A percentile compares a stretch with the other conserved stretches of the same genome.
phyloP scores from a whole-genome alignment of 257 asterid species.

The Plantago major region DNA sequence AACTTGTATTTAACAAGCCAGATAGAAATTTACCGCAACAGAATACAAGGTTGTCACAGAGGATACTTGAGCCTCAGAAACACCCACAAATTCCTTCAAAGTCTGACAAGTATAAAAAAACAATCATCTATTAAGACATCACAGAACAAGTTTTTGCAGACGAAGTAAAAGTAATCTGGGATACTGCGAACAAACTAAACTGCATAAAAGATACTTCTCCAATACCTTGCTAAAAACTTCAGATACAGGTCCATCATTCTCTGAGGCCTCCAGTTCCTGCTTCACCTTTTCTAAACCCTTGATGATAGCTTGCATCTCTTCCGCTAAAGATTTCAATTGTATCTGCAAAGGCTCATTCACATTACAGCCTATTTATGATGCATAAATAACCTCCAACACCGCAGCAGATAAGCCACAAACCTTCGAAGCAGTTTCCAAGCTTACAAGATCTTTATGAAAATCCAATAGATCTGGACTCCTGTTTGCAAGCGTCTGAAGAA shows the following conservation, averaged over 20 bases:
- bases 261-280: slow-evolving; percentile 84
- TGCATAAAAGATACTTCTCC: slow-evolving; percentile 6
- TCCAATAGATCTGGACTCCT: slow-evolving; percentile 38
- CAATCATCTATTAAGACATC: slow-evolving; percentile 12
- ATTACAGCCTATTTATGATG: slow-evolving; percentile 16
- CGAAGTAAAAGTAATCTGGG: too few species aligned
- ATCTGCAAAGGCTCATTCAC: slow-evolving; percentile 45
- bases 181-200: neutral
- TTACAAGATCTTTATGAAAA: slow-evolving; percentile 39
- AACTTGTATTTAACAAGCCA: slow-evolving; percentile 9
- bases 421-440: slow-evolving; percentile 59
- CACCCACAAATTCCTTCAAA: slow-evolving; percentile 64
- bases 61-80: slow-evolving; percentile 78
- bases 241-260: slow-evolving; percentile 95
- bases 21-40: slow-evolving; percentile 58
- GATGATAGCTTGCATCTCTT: slow-evolving; percentile 99
- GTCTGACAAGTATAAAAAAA: slow-evolving; percentile 51
- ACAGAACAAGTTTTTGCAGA: neutral
- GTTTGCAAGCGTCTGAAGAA: slow-evolving; percentile 37
- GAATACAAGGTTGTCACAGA: slow-evolving; percentile 76
- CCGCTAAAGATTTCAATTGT: slow-evolving; percentile 96
- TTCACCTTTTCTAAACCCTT: slow-evolving; percentile 94
- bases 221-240: slow-evolving; percentile 82
- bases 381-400: neutral
- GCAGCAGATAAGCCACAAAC: slow-evolving; percentile 24